Base-by-base conservation (phyloP, 306 rosid genomes). In the Leucaena leucocephala region DNA sequence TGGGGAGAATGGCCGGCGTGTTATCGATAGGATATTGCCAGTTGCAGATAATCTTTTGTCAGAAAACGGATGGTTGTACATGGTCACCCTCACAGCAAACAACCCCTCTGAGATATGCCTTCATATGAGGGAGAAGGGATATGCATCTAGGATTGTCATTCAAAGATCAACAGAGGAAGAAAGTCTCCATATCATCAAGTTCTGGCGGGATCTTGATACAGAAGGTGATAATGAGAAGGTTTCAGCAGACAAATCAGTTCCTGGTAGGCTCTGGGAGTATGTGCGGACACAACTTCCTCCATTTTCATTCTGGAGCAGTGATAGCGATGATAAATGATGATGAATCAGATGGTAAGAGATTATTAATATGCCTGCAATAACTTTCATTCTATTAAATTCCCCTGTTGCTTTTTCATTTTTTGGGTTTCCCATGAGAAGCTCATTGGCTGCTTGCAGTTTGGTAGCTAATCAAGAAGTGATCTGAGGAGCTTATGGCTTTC, bases 161-260 rank as follows among this genome's bases (percentile, higher is more conserved):
- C 98, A 96, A 77, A 91, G 98, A 84, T 88, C 92, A 6, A 93
- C 98, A 27, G 99, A 91, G 75, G 98, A 93, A 85, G 99, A 95
- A 82, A 89, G 88, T 84, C 96, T 95, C 42, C 99, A 89, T 69
- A 84, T 93, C 72, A 91, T 95, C 81, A 93, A 95, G 87, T 95
- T 95, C 85, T 95, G 99, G 99, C 86, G 89, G 58, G 88, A 89
- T 84, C 17, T 39, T 58, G 90, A 88, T 74, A 9, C 43, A 82
- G 83, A 58, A 27, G 83, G 33, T 79, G 78, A 55, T 35, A 81
- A 81, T 68, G 85, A 81, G 45, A 75, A 38, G 72, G 34, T 7
- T 4, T 13, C 71, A 57, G 43, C 50, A 5, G 78, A 76, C 50
- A 83, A 76, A 76, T 64, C 84, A 42, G 74, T 55, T 63, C 65